Base-by-base conservation (phyloP, 352 stramenopile genomes). In the Pythium rishiriense region DNA sequence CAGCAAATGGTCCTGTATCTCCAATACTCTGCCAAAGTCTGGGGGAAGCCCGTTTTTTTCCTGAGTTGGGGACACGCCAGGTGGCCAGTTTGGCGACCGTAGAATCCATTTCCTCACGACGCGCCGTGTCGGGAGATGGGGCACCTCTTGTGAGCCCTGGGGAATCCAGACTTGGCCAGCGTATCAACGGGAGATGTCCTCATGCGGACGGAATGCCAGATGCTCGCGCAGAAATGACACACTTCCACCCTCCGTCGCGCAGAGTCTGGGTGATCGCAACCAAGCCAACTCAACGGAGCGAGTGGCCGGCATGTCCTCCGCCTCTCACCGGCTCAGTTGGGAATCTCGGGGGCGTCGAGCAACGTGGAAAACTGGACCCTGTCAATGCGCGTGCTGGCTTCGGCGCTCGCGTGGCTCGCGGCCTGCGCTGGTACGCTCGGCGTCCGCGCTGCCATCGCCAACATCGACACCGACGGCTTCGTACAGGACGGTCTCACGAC, bases 401-500 rank as follows among this genome's bases (percentile, higher is more conserved):
- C 39, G 5, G 39, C 39, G 24, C 53, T 60, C 53, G 39, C 39
- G 24, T 39, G 53, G 35, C 53, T 66, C 3, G 41, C 41, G 41
- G 59, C 42, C 35, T 22, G 57, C 17, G 26, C 42, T 12, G 11
- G 51, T 5, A n/a, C 24, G 39, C 14, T 42, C 14, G 41, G 17
- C 24, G 19, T 1, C 48, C 25, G 21, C 19, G 19, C n/a, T 1
- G 43, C n/a, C 33, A 52, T 37, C 1, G 48, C 53, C 11, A 51
- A 68, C 41, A 62, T 68, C 19, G 62, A 68, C 17, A 37, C 33
- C 1, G 58, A 37, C 41, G 62, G 62, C 28, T 68, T 63, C 47
- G 22, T n/a, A 11, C 52, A 63, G 62, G 62, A 68, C 47, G 62
- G 62, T 15, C 15, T 35, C 2, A 88, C 78, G 21, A 92, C 83